phyloP scores from a whole-genome alignment of 2,329 filamentous ascomycete genomes.

The Penicillium nordicum region DNA sequence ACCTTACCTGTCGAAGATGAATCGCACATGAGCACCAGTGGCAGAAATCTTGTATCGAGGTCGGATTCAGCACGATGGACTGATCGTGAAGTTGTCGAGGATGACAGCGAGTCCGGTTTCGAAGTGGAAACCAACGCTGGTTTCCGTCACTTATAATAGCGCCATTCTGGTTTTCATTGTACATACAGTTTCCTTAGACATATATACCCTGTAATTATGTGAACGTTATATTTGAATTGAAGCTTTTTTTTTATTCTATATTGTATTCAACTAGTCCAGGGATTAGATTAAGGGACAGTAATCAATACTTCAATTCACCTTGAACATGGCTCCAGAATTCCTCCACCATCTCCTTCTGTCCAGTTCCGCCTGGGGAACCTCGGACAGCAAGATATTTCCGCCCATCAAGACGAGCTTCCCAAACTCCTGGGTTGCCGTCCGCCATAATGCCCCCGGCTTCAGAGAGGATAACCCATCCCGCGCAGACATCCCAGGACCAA shows the following conservation, averaged over 20 bases:
- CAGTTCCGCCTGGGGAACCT: conserved; percentile 28
- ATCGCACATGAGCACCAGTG: conserved; percentile 12
- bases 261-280: background rate
- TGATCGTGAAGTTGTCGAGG: conserved; percentile 59
- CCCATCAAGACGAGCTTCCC: conserved; percentile 55
- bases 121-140: conserved; percentile 22
- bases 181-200: conserved; percentile 10
- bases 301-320: conserved; percentile 38
- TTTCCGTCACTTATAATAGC: conserved; percentile 12
- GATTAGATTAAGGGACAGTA: background rate
- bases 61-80: conserved; percentile 63
- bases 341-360: conserved; percentile 41
- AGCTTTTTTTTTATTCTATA: background rate
- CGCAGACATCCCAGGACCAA: conserved; percentile 66
- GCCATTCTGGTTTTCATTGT: conserved; percentile 1
- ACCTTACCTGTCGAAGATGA: conserved; percentile 6
- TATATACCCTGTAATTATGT: conserved; percentile 13
- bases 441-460: conserved; percentile 60
- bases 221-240: background rate
- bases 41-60: conserved; percentile 18
- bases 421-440: conserved; percentile 57
- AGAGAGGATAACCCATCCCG: conserved; percentile 58
- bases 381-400: conserved; percentile 51
- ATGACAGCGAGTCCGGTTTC: conserved; percentile 41
- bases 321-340: conserved; percentile 44